Percentiles rank a stretch among this genome's conserved stretches.
Conservation (phyloP, 2,329 filamentous ascomycete genomes). For the Xylariaceae sp. region DNA sequence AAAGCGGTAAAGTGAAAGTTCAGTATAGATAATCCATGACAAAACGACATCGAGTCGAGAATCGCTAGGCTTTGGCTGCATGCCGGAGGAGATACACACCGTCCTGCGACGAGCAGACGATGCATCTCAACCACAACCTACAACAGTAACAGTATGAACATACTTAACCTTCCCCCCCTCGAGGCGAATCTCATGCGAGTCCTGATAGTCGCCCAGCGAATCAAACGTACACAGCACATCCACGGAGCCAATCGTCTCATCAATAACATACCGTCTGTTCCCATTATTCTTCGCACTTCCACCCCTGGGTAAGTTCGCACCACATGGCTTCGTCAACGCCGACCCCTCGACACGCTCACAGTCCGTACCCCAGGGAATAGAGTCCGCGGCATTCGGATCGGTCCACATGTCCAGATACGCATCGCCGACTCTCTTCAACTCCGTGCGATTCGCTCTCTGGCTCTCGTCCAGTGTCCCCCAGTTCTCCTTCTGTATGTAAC, state of each 20-base stretch:
- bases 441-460: conserved; percentile 25
- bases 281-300: conserved; percentile 30
- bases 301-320: conserved; percentile 26
- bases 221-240: conserved; percentile 35
- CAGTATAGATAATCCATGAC: no score
- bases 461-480: conserved; percentile 28
- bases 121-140: neutral
- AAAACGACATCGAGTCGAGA: no score
- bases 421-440: conserved; percentile 33
- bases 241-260: conserved; percentile 33
- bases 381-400: conserved; percentile 30
- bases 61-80: no score
- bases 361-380: conserved; percentile 33
- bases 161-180: conserved; percentile 34
- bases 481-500: conserved; percentile 30
- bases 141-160: conserved; percentile 34
- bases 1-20: no score
- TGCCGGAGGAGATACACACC: no score
- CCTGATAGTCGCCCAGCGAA: conserved; percentile 30
- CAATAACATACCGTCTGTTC: conserved; percentile 34
- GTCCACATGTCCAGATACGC: conserved; percentile 38
- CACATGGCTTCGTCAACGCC: conserved; percentile 30
- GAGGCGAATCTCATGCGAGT: conserved; percentile 33
- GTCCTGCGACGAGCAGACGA: no score
- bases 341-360: conserved; percentile 36